These are phyloP conservation scores for Sclerotiophoma versabilis DNA, from an alignment of 2,329 filamentous ascomycete genomes.

Conservation along the genomic window DNA sequence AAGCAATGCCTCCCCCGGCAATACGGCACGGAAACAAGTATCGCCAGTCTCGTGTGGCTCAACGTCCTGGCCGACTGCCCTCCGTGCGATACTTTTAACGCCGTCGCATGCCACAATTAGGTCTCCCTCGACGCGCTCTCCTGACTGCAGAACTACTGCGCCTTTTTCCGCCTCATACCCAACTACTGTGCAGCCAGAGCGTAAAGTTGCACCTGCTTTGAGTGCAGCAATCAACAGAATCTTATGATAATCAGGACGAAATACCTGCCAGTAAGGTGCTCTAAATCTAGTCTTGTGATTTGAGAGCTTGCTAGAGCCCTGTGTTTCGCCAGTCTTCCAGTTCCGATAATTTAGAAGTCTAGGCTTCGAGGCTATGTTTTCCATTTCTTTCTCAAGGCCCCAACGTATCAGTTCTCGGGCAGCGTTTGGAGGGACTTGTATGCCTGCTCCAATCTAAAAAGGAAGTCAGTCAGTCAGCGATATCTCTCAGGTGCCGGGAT, in stretches of 20 bases:
- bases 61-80: neutral
- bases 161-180: neutral
- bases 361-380: neutral
- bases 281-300: neutral
- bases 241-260: neutral
- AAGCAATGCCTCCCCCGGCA: neutral
- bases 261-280: neutral
- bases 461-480: neutral
- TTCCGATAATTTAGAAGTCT: neutral
- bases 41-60: neutral
- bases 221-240: neutral
- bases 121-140: neutral
- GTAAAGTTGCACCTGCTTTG: neutral
- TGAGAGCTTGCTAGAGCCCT: neutral
- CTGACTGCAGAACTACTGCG: neutral
- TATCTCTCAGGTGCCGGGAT: no score
- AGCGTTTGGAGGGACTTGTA: constrained; percentile 27
- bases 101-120: neutral
- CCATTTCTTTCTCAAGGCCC: constrained; percentile 42
- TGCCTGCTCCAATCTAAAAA: constrained; percentile 11
- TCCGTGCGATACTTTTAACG: neutral
- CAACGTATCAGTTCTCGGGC: constrained; percentile 57
- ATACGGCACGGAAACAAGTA: neutral
- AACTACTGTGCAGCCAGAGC: neutral
- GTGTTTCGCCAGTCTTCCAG: neutral